phyloP scores from a whole-genome alignment of 169 alveolate genomes.

The Plasmodium chabaudi region DNA sequence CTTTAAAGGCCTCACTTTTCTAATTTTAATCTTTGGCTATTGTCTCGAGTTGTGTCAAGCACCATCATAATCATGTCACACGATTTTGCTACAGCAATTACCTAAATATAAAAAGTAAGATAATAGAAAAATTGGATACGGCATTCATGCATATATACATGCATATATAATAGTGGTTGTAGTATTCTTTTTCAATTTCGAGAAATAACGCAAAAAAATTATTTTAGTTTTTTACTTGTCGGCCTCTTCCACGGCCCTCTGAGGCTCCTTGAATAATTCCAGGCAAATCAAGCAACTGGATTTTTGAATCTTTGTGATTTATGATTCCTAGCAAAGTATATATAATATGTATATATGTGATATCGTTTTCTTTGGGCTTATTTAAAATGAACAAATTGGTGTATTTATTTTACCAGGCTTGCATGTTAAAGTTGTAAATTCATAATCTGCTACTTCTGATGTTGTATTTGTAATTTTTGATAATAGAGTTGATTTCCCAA shows the following conservation, averaged over 20 bases:
- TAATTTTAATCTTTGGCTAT: constrained; percentile 93
- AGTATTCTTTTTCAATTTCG: neutral
- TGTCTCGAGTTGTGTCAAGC: constrained; percentile 95
- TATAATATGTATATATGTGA: no score
- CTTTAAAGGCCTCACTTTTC: constrained; percentile 80
- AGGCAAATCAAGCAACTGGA: constrained; percentile 97
- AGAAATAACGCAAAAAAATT: neutral
- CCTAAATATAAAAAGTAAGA: constrained; percentile 4
- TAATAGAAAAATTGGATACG: neutral
- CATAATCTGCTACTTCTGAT: constrained; percentile 99
- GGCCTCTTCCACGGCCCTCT: constrained; percentile 99
- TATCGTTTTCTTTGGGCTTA: no score
- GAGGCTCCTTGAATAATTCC: constrained; percentile 97
- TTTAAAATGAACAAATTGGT: neutral
- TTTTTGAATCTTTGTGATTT: constrained; percentile 94
- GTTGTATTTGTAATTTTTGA: constrained; percentile 96
- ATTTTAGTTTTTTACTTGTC: constrained; percentile 87
- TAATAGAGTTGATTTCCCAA: constrained; percentile 98
- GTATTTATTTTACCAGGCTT: constrained; percentile 94
- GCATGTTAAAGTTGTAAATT: constrained; percentile 99
- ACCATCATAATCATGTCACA: constrained; percentile 95
- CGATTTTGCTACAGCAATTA: constrained; percentile 98
- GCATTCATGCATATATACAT: neutral
- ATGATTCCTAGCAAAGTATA: constrained; percentile 72
- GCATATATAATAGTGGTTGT: neutral